A percentile compares a stretch with the other conserved stretches of the same genome.
phyloP scores from a whole-genome alignment of 169 alveolate species.

The Plasmodium gonderi region DNA sequence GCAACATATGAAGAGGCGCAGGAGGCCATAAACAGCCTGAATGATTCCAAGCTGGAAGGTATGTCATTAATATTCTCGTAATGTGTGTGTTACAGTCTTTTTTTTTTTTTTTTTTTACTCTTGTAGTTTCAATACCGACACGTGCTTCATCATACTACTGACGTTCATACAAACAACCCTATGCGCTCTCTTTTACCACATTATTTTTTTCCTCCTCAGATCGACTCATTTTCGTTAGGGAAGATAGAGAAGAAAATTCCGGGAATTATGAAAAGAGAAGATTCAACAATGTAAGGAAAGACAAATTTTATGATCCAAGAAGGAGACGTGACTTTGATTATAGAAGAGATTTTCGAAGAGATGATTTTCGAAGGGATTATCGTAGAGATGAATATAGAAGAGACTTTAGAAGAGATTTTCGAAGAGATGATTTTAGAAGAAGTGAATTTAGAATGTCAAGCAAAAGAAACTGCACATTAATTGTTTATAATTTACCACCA shows the following conservation, averaged over 20 bases:
- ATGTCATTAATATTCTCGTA: neutral
- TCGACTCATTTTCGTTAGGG: constrained; percentile 89
- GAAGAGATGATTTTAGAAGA: constrained; percentile 50
- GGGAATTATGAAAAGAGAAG: constrained; percentile 35
- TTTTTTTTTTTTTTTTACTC: constrained; percentile 46
- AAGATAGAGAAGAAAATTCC: constrained; percentile 84
- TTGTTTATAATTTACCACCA: constrained; percentile 64
- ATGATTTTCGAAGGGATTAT: constrained; percentile 12
- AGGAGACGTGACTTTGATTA: constrained; percentile 50
- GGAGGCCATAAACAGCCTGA: constrained; percentile 85
- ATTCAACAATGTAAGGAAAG: constrained; percentile 40
- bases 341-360: constrained; percentile 23
- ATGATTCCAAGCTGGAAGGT: constrained; percentile 80
- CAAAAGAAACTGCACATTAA: constrained; percentile 39
- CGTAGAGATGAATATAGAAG: constrained; percentile 28
- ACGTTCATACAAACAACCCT: neutral
- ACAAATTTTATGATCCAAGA: constrained; percentile 20
- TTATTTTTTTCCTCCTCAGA: constrained; percentile 46
- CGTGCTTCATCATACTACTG: neutral
- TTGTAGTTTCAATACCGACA: neutral
- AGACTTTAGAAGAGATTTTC: constrained; percentile 31
- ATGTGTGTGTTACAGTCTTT: neutral
- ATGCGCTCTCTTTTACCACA: neutral
- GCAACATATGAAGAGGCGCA: constrained; percentile 86
- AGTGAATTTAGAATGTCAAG: constrained; percentile 15